Base-by-base conservation (phyloP, 768 basidiomycete species). In the Leccinum ochraceum region DNA sequence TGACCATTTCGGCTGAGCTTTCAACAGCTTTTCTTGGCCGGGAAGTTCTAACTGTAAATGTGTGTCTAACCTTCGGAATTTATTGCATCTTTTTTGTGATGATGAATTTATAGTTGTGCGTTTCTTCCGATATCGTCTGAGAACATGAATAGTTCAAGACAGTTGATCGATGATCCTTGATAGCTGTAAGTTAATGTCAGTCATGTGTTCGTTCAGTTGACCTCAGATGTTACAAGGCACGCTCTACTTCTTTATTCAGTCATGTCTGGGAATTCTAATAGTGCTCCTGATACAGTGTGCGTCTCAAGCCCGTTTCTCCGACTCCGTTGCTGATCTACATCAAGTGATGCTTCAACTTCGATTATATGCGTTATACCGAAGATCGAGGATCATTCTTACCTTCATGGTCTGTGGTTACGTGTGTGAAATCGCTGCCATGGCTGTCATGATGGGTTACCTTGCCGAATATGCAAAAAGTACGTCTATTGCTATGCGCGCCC, bases 281-380 rank as follows among this genome's bases (percentile, higher is more conserved):
- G 20, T 61, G 7, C 46, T 54, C 20, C 10, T 66, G 16, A 57
- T 62, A 20, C 63, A 62, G 39, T 22, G 53, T 56, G 53, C 53
- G 65, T 66, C 11, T 36, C 17, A 32, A 52, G 10, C 26, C 17
- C 17, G 5, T 16, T 10, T 3, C 10, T 48, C 4, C 13, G 6
- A 17, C 17, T 24, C 14, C n/a, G n/a, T 42, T 20, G 1, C 34
- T 57, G 44, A 67, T 28, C 6, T 9, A 3, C 14, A 9, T 22
- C 36, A 42, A 66, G 61, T 67, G 9, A 48, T 66, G 42, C 65
- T 67, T 48, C 65, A 63, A 57, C 57, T 44, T 44, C 61, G 62
- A 9, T 34, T 67, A n/a, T 64, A 67, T 20, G 53, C 61, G 6
- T 32, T 63, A 42, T 66, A 60, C 28, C 46, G 32, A 34, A 13